Base-by-base conservation (phyloP, 192 early-diverging fungal species). In the Mortierella alpina region DNA sequence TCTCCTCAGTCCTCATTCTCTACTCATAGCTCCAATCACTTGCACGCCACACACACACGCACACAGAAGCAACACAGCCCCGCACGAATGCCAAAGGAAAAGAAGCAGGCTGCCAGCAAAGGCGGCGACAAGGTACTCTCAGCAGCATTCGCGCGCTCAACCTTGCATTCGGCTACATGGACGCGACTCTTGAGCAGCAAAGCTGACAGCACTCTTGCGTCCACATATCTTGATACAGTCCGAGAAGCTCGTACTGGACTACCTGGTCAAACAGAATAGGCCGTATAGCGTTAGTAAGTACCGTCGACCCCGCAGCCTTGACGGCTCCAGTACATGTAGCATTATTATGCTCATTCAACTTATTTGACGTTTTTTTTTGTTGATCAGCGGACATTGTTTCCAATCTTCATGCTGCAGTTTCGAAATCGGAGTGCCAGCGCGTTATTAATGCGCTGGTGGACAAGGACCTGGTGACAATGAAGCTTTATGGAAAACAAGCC, bases 261-360 rank as follows among this genome's bases (percentile, higher is more conserved):
- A 86, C 66, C 60, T 86, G n/a, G 63, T 58, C 51, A 86, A 80
- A 52, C 79, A 82, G 42, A 86, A 86, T 59, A 41, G 85, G 46
- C 85, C 85, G 7, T 86, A 86, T 40, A 84, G 85, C 47, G 61
- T 78, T 45, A 86, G 85, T 86, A 84, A 70, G 72, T 72, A n/a
- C 13, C 46, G 18, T 50, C 12, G 49, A 6, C 7, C 17, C 17
- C 14, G 5, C 12, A 31, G 11, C 31, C 14, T 7, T 66, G 12
- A 12, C 15, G 18, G 31, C n/a, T 45, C 40, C n/a, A 8, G 42
- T 8, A 44, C 44, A 12, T 60, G 8, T 40, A 4, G 18, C 39
- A n/a, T 10, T 15, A 44, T 5, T 2, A 39, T 13, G 9, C 23
- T 45, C 14, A 23, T 52, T 14, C 46, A 31, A 31, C 9, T 44